Base-by-base conservation (phyloP, 2,329 filamentous ascomycete species). In the Cladosporium sp. region DNA sequence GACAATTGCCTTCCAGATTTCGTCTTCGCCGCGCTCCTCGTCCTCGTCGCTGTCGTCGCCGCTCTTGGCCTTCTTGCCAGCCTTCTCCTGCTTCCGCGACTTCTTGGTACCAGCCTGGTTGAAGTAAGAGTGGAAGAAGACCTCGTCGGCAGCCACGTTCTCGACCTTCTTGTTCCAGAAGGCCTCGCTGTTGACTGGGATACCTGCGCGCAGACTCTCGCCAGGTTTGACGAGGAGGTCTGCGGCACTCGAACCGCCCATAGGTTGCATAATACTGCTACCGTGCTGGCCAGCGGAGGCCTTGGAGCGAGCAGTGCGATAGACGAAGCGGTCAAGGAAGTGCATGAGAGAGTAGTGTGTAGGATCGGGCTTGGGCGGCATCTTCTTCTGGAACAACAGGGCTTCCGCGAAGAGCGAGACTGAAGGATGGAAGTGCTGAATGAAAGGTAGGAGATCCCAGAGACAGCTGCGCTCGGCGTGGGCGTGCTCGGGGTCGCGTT, bases 71-170 rank as follows among this genome's bases (percentile, higher is more conserved):
- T 73, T 77, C 58, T 81, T 81, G 69, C 83, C 82, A 59, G 81
- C 79, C 76, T 86, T 84, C 79, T 85, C 86, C 71, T 84, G 84
- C 72, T 83, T 84, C 67, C 76, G 76, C 73, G 85, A 82, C 71
- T 84, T 83, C 70, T 82, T 79, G 69, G 83, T 84, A 58, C 83
- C 85, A 13, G 82, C 80, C 75, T 89, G 86, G 65, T 87, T 89
- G 80, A 99, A 99, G 86, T 99, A 99, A 70, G 92, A 89, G 78
- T 99, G 95, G 86, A 99, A 99, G 86, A 99, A 99, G 46, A 93
- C 91, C 76, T 99, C 95, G 70, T 99, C 93, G 0, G 89, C 92
- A 3, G 91, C 89, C 53, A 99, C 90, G 63, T 98, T 89, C 69
- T 92, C 89, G n/a, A 86, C 84, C 80, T 92, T 93, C 86, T 92